These are phyloP conservation scores for Citrullus mucosospermus DNA, from an alignment of 306 rosid species.

Conservation along the genomic window DNA sequence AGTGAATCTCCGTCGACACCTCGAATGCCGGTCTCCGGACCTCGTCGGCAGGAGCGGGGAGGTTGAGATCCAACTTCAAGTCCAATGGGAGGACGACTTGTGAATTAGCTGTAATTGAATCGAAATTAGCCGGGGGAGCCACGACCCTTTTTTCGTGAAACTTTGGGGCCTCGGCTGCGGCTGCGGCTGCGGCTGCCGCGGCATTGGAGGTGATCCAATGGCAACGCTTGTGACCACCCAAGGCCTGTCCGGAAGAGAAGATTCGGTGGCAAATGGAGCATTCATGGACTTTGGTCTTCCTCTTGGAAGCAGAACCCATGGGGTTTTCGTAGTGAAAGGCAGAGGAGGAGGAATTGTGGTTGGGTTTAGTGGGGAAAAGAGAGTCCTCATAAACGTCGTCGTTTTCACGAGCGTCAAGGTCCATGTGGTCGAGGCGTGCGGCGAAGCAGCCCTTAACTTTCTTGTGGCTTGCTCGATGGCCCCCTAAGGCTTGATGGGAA, in stretches of 20 bases:
- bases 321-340: constrained; percentile 32
- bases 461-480: constrained; percentile 93
- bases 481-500: constrained; percentile 95
- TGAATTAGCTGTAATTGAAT: neutral
- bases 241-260: constrained; percentile 84
- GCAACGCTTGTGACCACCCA: constrained; percentile 92
- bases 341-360: constrained; percentile 13
- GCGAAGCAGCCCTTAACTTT: constrained; percentile 97
- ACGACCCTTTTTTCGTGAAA: neutral
- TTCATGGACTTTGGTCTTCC: constrained; percentile 67
- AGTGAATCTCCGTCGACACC: constrained; percentile 37
- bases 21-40: neutral
- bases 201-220: constrained; percentile 88
- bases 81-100: constrained; percentile 21
- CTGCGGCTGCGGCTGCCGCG: neutral
- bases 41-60: constrained; percentile 46
- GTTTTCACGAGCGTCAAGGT: constrained; percentile 24
- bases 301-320: constrained; percentile 43
- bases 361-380: constrained; percentile 41
- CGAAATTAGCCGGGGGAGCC: neutral
- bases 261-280: constrained; percentile 87
- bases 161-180: neutral
- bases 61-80: constrained; percentile 72
- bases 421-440: constrained; percentile 42
- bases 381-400: constrained; percentile 55